Base-by-base conservation (phyloP, 805 yeast species). In the Starmerella stigmatis region DNA sequence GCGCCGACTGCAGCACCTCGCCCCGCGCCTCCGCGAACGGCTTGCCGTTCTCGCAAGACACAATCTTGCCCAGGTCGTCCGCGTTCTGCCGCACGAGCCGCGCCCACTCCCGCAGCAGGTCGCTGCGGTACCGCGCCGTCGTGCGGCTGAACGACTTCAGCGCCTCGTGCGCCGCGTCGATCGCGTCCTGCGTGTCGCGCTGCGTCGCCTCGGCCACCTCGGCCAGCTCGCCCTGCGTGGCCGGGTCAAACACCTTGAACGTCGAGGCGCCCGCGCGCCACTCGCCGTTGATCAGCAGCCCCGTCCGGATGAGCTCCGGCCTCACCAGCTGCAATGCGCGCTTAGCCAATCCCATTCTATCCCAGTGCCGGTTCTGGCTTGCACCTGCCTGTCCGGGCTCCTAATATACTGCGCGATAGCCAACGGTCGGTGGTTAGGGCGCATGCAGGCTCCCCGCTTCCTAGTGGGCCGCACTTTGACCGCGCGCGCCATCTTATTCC, bases 161-260 rank as follows among this genome's bases (percentile, higher is more conserved):
- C 0, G 86, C 76, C 1, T 43, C 54, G 32, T 64, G 51, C 2
- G 89, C 84, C 17, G 67, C 66, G 13, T 64, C 65, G 47, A 83
- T 74, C 2, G 92, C 84, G 20, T 58, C 58, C 34, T 65, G 61
- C 34, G 68, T 74, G 43, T 68, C 73, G 38, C 75, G 81, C 4
- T 67, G 59, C 10, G 71, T 63, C 53, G 72, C 64, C 27, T 81
- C 77, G 9, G 82, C 74, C 2, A 81, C 81, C 3, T 67, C 64
- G 5, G 77, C 72, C 21, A 78, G 54, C 13, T 67, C 64, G 16
- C 70, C 70, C 19, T 67, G 70, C 21, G 73, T 70, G 0, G 94
- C 94, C 4, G 96, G 96, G 60, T 89, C 85, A 12, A 64, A 61
- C 15, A 88, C 94, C 3, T 69, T 64, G 60, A 86, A 86, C 15